Conservation (phyloP, 139 green algal species). For the Coccomyxa sp. region DNA sequence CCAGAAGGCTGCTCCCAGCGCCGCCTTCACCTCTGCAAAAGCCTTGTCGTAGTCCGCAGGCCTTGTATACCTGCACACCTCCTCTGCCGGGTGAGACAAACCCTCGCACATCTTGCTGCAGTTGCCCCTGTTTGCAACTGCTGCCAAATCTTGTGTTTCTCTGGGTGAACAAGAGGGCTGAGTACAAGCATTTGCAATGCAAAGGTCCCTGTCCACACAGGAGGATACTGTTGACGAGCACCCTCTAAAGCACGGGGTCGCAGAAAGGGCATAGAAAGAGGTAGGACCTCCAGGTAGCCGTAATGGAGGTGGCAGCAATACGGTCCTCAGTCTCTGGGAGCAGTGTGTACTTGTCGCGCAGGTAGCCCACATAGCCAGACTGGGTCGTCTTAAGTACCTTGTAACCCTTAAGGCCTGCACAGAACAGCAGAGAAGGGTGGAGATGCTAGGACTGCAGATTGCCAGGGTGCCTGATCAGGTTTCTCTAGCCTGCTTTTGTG, state of each 20-base stretch:
- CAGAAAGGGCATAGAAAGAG: too few relatives aligned
- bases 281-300: slow-evolving; percentile 84
- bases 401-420: slow-evolving; percentile 52
- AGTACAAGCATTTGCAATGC: neutral
- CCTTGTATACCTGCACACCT: slow-evolving; percentile 23
- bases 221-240: too few relatives aligned
- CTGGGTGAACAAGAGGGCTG: neutral
- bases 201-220: neutral
- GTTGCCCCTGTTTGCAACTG: too few relatives aligned
- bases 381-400: slow-evolving; percentile 90
- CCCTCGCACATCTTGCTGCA: too few relatives aligned
- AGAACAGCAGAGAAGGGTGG: neutral
- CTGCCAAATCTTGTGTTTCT: neutral
- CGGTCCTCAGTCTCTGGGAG: slow-evolving; percentile 81
- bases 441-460: too few relatives aligned
- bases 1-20: slow-evolving; percentile 68
- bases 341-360: slow-evolving; percentile 86
- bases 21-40: slow-evolving; percentile 30
- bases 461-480: too few relatives aligned
- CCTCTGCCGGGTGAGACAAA: too few relatives aligned
- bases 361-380: slow-evolving; percentile 87
- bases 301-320: slow-evolving; percentile 86
- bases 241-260: too few relatives aligned
- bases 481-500: too few relatives aligned
- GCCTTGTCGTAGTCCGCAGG: slow-evolving; percentile 39